phyloP scores from a whole-genome alignment of 2,329 filamentous ascomycete genomes.

The Xylaria sp. region DNA sequence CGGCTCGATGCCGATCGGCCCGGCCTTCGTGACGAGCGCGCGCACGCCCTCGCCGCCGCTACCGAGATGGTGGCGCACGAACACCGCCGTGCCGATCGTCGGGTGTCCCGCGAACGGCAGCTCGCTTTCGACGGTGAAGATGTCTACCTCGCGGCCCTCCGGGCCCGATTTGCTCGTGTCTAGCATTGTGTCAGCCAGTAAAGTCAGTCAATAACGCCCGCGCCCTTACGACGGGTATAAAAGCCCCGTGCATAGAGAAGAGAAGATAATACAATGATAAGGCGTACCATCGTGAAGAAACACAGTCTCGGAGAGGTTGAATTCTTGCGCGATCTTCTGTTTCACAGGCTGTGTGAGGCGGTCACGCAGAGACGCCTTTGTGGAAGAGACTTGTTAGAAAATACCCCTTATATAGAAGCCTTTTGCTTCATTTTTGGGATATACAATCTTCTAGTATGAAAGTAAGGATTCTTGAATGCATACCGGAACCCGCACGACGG shows the following conservation, averaged over 20 bases:
- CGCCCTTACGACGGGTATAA: neutral
- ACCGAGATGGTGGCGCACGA: constrained; percentile 53
- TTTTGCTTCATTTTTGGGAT: neutral
- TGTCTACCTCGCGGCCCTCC: constrained; percentile 62
- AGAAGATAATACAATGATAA: neutral
- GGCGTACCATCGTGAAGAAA: constrained; percentile 65
- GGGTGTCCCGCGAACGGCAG: constrained; percentile 73
- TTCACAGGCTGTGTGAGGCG: constrained; percentile 63
- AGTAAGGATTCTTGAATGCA: neutral
- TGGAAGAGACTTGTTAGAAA: neutral
- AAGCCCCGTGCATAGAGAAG: neutral
- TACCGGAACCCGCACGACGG: constrained; percentile 65
- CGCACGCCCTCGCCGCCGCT: constrained; percentile 53
- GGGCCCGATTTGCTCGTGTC: constrained; percentile 47
- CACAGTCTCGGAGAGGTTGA: constrained; percentile 72
- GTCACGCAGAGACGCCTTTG: constrained; percentile 43
- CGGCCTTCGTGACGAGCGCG: constrained; percentile 66
- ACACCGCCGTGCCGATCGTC: constrained; percentile 66
- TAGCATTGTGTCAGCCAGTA: constrained; percentile 24
- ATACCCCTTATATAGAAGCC: neutral
- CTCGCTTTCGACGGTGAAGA: constrained; percentile 66
- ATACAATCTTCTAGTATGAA: neutral
- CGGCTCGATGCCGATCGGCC: constrained; percentile 44
- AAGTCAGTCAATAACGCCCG: constrained; percentile 48
- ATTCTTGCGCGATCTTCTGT: constrained; percentile 69